Base-by-base conservation (phyloP, 495 filamentous ascomycete genomes). In the Xylaria intraflava region DNA sequence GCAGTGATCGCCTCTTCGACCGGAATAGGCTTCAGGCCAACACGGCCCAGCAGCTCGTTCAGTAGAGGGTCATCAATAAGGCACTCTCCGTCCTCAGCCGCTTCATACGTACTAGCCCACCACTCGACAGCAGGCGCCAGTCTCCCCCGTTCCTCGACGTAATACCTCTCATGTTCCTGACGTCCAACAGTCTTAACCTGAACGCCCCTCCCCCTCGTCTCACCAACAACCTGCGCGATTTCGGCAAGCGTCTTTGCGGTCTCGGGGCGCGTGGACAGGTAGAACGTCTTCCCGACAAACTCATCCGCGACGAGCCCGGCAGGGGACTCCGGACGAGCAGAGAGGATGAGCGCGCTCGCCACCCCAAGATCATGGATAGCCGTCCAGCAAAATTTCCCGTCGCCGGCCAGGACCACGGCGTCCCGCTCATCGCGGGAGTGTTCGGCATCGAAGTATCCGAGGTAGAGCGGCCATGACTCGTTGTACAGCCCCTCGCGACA, bases 391-490 rank as follows among this genome's bases (percentile, higher is more conserved):
- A 73, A 51, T 51, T 56, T 63, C 9, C 73, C 69, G 49, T 78
- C 74, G 10, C 69, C 74, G 1, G 63, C 67, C 0, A 76, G 50
- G 7, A 56, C 36, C 10, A 76, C 62, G 47, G 68, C 71, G 2
- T 41, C 31, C 16, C 57, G 20, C 23, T 62, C 61, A 14, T 48
- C 44, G 2, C 6, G 14, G 17, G 44, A 44, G 9, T 47, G 19
- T n/a, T 57, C 49, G 0, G 70, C 61, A 41, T 79, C 70, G 56
- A 82, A 83, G 65, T 83, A 84, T 0, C 79, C 77, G 1, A 83
- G 80, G 62, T 89, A 88, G 54, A 88, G 74, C 11, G 83, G 83
- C 72, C 79, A 87, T 5, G 78, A 83, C 67, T 87, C 83, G 8
- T 76, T 74, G 58, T 88, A 88, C 26, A 88, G 53, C 0, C 85